A percentile compares a stretch with the other conserved stretches of the same genome.
Conservation (phyloP, 306 rosid species). For the Ormosia semicastrata region DNA sequence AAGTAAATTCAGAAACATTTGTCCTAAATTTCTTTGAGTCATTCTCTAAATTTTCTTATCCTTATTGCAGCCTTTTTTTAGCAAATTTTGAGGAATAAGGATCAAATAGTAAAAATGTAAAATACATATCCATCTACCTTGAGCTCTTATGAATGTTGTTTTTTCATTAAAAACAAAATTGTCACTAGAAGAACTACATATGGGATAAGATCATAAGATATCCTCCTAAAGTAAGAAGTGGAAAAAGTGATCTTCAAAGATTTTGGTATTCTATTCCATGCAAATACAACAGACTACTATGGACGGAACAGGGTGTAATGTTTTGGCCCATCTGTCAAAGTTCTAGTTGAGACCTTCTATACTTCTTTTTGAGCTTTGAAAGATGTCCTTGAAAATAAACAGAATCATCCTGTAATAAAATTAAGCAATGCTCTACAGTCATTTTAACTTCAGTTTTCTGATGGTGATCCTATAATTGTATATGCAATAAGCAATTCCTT, state of each 20-base stretch:
- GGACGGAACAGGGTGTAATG: neutral
- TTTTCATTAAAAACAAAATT: neutral
- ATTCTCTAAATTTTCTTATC: neutral
- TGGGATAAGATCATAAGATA: neutral
- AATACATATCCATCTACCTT: neutral
- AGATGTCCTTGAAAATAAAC: neutral
- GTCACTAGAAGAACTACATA: neutral
- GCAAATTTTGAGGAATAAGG: neutral
- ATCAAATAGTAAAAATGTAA: constrained; percentile 16
- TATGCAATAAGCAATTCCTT: neutral
- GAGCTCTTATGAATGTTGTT: neutral
- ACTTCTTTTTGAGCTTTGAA: neutral
- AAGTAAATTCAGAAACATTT: too few species aligned
- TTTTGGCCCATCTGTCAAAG: constrained; percentile 7
- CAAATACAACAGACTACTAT: neutral
- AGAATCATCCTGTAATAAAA: neutral
- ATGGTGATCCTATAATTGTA: neutral
- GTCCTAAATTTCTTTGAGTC: too few species aligned
- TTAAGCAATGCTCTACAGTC: neutral
- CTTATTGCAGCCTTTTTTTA: neutral
- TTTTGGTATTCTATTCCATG: neutral
- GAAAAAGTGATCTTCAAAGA: neutral
- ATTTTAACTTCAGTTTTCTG: neutral
- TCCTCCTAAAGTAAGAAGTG: neutral
- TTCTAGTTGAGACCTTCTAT: neutral